Conservation (phyloP, 352 stramenopile genomes). For the Pseudoperonospora humuli region DNA sequence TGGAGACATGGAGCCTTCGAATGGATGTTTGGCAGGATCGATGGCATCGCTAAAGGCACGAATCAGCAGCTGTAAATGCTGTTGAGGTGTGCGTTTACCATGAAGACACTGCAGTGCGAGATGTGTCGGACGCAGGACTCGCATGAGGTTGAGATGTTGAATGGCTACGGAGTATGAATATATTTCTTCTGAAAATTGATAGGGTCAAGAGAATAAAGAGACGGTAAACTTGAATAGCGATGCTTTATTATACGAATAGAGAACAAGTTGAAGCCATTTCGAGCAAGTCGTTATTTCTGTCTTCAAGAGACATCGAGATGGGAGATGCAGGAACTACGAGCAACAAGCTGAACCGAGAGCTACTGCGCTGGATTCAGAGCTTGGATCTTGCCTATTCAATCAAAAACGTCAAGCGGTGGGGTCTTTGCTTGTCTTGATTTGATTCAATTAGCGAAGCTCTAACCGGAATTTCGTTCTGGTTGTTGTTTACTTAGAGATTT, state of each 20-base stretch:
- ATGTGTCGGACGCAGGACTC: constrained; percentile 31
- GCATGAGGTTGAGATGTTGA: constrained; percentile 8
- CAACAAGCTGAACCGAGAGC: constrained; percentile 84
- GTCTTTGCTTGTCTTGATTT: no score
- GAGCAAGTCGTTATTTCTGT: neutral
- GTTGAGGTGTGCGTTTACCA: constrained; percentile 5
- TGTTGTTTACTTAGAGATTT: no score
- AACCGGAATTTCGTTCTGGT: no score
- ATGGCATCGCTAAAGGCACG: constrained; percentile 40
- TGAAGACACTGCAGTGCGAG: constrained; percentile 33
- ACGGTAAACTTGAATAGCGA: no score
- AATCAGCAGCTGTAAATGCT: constrained; percentile 26
- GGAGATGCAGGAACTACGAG: no score
- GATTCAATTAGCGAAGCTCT: no score
- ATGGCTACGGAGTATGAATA: neutral
- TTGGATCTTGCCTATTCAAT: constrained; percentile 90
- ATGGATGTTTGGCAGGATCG: constrained; percentile 18
- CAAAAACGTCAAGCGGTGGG: constrained; percentile 90
- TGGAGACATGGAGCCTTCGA: neutral
- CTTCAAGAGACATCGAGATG: no score
- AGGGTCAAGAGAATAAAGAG: no score
- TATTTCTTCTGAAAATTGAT: no score
- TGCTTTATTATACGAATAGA: no score
- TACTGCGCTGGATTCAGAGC: constrained; percentile 90
- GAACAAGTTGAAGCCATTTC: neutral